Conservation (phyloP, 257 asterid species). For the Jacaranda copaia region DNA sequence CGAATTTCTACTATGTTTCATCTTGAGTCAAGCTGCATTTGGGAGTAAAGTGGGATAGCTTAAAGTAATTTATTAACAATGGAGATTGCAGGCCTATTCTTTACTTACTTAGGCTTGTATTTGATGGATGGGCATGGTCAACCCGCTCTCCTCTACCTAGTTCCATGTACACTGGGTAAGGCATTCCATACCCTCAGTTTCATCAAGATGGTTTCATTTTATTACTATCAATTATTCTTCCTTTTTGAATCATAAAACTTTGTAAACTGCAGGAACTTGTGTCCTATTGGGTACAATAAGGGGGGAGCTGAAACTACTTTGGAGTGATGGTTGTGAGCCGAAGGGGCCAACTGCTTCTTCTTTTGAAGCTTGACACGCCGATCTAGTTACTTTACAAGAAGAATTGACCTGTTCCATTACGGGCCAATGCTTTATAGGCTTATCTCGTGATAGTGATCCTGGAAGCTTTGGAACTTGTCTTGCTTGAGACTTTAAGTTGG, state of each 20-base stretch:
- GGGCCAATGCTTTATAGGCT: neutral
- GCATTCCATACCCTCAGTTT: constrained; percentile 8
- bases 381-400: neutral
- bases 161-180: constrained; percentile 66
- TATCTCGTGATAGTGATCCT: neutral
- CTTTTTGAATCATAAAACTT: neutral
- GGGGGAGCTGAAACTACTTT: constrained; percentile 52
- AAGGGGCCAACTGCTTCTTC: constrained; percentile 23
- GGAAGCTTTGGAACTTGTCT: neutral
- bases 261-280: constrained; percentile 42
- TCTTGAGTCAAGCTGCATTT: no score
- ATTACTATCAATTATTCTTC: neutral
- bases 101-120: constrained; percentile 59
- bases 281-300: constrained; percentile 51
- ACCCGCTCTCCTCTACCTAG: constrained; percentile 75
- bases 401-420: neutral
- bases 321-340: constrained; percentile 42
- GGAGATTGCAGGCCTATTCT: constrained; percentile 52
- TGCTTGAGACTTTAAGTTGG: neutral
- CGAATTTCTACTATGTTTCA: neutral
- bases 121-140: constrained; percentile 67
- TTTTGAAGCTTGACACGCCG: constrained; percentile 10
- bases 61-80: constrained; percentile 10
- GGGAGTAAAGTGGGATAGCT: neutral
- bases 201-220: neutral